These are phyloP conservation scores for Stipa capillata DNA, from an alignment of 176 grass and related monocot genomes.

Conservation along the genomic window DNA sequence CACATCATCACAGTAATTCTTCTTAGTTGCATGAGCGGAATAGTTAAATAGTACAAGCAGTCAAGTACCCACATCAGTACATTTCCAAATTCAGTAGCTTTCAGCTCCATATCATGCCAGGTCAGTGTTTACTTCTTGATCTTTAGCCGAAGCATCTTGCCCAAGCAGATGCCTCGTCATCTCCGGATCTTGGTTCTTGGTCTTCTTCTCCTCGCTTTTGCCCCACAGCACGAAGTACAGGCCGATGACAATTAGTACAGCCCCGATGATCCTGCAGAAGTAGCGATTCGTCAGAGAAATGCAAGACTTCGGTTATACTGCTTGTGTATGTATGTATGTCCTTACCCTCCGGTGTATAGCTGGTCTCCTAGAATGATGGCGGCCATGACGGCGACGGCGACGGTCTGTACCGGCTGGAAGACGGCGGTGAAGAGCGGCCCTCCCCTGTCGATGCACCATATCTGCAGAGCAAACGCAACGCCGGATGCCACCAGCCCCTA, in stretches of 20 bases:
- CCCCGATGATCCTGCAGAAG: constrained; percentile 56
- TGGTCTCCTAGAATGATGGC: constrained; percentile 61
- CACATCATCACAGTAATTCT: too few relatives aligned
- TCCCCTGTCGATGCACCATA: constrained; percentile 89
- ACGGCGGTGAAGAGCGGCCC: constrained; percentile 75
- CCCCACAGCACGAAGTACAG: constrained; percentile 91
- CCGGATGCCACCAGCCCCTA: constrained; percentile 72
- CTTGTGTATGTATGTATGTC: not conserved
- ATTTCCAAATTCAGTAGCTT: not conserved
- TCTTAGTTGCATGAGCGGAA: not conserved
- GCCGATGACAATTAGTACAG: constrained; percentile 55
- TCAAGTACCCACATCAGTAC: not conserved
- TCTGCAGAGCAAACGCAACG: constrained; percentile 61
- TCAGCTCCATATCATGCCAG: not conserved
- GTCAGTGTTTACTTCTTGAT: constrained; percentile 17
- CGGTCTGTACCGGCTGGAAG: constrained; percentile 79
- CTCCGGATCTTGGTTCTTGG: not conserved
- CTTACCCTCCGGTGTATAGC: constrained; percentile 74
- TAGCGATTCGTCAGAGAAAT: not conserved
- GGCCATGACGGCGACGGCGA: constrained; percentile 74
- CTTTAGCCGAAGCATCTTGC: constrained; percentile 26
- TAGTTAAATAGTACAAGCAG: not conserved
- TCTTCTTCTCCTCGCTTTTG: constrained; percentile 65
- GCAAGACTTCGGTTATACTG: not conserved
- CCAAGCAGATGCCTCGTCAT: constrained; percentile 38